Evolutionary conservation across 331 rosid genomes (phyloP).

Genomic region (Rhamnella rubrinervis): DNA sequence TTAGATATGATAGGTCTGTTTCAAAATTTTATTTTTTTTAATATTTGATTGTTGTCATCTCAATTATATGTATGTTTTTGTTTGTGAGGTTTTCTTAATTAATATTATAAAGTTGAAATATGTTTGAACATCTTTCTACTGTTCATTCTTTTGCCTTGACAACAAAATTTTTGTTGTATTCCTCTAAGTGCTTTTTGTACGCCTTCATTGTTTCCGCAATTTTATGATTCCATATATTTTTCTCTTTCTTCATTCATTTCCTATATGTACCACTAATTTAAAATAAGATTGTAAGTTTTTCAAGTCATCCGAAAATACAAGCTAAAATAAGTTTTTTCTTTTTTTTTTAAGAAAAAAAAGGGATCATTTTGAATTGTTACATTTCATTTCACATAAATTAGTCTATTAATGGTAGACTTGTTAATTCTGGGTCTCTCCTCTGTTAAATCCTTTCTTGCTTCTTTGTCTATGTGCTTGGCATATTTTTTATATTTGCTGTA

Average conservation of each 20-base stretch:
- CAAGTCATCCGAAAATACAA: background rate
- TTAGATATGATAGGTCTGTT: too few species aligned
- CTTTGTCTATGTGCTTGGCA: slow-evolving; percentile 22
- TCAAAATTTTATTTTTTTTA: too few species aligned
- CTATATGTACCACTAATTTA: slow-evolving; percentile 17
- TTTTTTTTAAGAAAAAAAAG: too few species aligned
- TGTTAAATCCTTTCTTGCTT: slow-evolving; percentile 56
- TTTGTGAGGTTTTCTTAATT: too few species aligned
- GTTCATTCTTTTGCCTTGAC: slow-evolving; percentile 16
- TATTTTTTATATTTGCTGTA: too few species aligned
- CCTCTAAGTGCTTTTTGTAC: slow-evolving; percentile 75
- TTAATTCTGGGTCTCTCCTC: slow-evolving; percentile 61
- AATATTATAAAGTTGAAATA: slow-evolving; percentile 21
- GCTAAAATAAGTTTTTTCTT: too few species aligned
- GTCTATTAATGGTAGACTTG: slow-evolving; percentile 49
- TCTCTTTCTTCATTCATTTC: slow-evolving; percentile 75
- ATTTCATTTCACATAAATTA: slow-evolving; percentile 81
- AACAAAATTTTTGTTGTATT: slow-evolving; percentile 54
- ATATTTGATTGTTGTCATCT: too few species aligned
- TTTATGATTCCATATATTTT: slow-evolving; percentile 58
- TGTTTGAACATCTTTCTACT: slow-evolving; percentile 26
- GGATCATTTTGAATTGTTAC: slow-evolving; percentile 14
- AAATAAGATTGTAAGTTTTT: background rate
- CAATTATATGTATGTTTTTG: too few species aligned
- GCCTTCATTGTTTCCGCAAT: slow-evolving; percentile 80